Percentiles rank a stretch among this genome's conserved stretches.
These are phyloP conservation scores for Aschersonia sp. DNA, from an alignment of 2,329 filamentous ascomycete species.

Conservation along the genomic window DNA sequence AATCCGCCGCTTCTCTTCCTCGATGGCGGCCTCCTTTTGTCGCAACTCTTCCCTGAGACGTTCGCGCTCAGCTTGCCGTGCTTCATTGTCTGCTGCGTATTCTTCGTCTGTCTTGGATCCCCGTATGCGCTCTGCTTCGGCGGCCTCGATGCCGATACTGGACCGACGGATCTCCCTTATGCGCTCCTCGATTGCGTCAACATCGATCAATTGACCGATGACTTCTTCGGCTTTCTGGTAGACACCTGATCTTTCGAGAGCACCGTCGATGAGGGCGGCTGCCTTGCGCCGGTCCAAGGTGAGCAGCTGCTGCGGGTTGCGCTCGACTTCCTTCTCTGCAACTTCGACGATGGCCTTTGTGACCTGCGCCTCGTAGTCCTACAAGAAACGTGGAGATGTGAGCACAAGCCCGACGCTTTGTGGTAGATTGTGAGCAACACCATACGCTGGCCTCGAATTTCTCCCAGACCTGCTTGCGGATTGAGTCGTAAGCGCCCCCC, in stretches of 20 bases:
- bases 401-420: background rate
- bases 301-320: slow-evolving; percentile 55
- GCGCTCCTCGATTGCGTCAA: slow-evolving; percentile 50
- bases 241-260: slow-evolving; percentile 60
- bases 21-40: slow-evolving; percentile 42
- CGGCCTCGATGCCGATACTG: slow-evolving; percentile 56
- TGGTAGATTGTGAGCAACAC: background rate
- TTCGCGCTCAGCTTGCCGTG: slow-evolving; percentile 44
- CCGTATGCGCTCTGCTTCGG: slow-evolving; percentile 46
- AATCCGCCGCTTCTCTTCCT: slow-evolving; percentile 46
- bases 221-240: slow-evolving; percentile 57
- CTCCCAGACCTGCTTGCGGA: slow-evolving; percentile 64
- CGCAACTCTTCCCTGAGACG: slow-evolving; percentile 44
- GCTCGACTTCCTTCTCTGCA: slow-evolving; percentile 60
- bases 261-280: slow-evolving; percentile 62
- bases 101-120: slow-evolving; percentile 62
- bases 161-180: slow-evolving; percentile 53
- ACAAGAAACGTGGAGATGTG: background rate
- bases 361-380: slow-evolving; percentile 59
- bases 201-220: slow-evolving; percentile 53
- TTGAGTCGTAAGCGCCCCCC: slow-evolving; percentile 66
- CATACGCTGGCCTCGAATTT: slow-evolving; percentile 57
- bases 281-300: slow-evolving; percentile 61
- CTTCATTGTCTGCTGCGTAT: slow-evolving; percentile 53
- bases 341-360: slow-evolving; percentile 52